Evolutionary conservation across 2,329 filamentous ascomycete genomes (phyloP).

Genomic region (Thielaviopsis cerberus): DNA sequence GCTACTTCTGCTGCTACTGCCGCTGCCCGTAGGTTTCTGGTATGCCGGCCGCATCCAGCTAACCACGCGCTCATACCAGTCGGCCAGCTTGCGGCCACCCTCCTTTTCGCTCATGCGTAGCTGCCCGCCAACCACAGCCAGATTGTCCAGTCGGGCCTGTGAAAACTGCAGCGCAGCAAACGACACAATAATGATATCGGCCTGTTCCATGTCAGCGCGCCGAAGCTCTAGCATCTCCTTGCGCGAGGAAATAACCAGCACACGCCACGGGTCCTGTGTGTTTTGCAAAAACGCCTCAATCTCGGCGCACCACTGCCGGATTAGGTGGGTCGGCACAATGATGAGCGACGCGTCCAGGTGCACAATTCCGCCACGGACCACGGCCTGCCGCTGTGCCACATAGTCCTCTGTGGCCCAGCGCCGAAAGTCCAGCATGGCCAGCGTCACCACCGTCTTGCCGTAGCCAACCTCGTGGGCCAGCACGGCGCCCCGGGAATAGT

Average conservation of each 20-base stretch:
- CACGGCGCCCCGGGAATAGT: conserved; percentile 21
- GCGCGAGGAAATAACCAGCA: conserved; percentile 16
- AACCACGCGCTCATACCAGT: conserved; percentile 8
- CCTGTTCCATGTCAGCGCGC: conserved; percentile 14
- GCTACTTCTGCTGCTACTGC: too few relatives aligned
- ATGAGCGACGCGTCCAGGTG: conserved; percentile 22
- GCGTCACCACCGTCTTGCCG: conserved; percentile 25
- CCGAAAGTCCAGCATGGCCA: conserved; percentile 21
- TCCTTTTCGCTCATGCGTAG: conserved; percentile 11
- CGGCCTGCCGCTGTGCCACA: conserved; percentile 7
- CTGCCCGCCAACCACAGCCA: conserved; percentile 11
- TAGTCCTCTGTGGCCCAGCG: conserved; percentile 14
- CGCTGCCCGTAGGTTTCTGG: too few relatives aligned
- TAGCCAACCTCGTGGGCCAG: conserved; percentile 27
- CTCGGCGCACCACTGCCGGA: conserved; percentile 23
- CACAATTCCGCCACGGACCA: conserved; percentile 2
- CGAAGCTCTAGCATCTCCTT: neutral
- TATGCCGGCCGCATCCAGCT: conserved; percentile 2
- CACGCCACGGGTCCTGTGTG: conserved; percentile 1
- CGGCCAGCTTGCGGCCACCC: conserved; percentile 6
- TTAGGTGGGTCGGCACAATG: conserved; percentile 23
- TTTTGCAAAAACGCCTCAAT: conserved; percentile 18
- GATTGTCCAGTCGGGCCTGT: conserved; percentile 1
- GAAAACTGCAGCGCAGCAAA: conserved; percentile 14
- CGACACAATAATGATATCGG: conserved; percentile 21